Conservation (phyloP, 495 filamentous ascomycete genomes). For the Penicillium simplicissimum region DNA sequence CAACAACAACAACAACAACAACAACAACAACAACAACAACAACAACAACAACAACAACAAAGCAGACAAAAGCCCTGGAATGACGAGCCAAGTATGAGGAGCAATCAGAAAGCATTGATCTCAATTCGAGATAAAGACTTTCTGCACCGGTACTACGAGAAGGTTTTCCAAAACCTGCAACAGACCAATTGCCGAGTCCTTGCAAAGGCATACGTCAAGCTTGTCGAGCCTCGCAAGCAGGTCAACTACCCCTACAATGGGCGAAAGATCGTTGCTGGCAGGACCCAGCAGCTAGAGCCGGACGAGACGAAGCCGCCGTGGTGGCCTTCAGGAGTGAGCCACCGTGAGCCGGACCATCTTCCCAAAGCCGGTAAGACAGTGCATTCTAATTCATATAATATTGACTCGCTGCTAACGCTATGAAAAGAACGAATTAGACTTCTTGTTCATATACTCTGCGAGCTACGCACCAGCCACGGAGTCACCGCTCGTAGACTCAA, state of each 20-base stretch:
- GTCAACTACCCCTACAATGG: constrained; percentile 76
- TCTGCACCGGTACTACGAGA: constrained; percentile 61
- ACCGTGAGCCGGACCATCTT: constrained; percentile 80
- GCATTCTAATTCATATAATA: not conserved
- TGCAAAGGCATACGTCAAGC: constrained; percentile 76
- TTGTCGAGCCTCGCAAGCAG: constrained; percentile 83
- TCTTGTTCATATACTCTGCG: constrained; percentile 59
- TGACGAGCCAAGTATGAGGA: constrained; percentile 34
- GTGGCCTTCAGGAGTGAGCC: constrained; percentile 71
- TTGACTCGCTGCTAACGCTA: not conserved
- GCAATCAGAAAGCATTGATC: constrained; percentile 41
- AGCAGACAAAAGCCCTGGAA: constrained; percentile 28
- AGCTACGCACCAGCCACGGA: constrained; percentile 39
- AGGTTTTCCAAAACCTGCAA: constrained; percentile 65
- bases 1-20: not conserved
- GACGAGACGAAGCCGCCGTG: constrained; percentile 61
- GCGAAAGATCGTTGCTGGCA: constrained; percentile 42
- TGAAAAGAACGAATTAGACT: constrained; percentile 59
- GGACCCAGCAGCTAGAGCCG: constrained; percentile 38
- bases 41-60: constrained; percentile 1
- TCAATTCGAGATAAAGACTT: constrained; percentile 53
- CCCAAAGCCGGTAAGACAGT: constrained; percentile 62
- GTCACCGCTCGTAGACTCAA: constrained; percentile 39
- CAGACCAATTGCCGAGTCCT: constrained; percentile 68
- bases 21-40: not conserved